Conservation (phyloP, 2,329 filamentous ascomycete genomes). For the Colletotrichum tabaci region DNA sequence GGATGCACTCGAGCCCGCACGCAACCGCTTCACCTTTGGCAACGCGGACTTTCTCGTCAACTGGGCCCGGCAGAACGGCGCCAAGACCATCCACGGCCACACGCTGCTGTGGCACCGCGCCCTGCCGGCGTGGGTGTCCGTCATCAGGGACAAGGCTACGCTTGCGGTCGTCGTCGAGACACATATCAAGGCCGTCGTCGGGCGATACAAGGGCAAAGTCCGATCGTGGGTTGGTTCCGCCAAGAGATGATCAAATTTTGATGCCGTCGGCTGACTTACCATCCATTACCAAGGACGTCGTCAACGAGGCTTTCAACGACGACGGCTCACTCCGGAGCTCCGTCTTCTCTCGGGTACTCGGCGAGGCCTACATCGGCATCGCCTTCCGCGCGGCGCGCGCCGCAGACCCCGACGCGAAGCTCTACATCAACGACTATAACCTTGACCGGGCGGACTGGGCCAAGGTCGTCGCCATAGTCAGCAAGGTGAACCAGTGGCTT, state of each 20-base stretch:
- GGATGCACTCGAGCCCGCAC: conserved; percentile 67
- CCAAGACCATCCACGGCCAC: conserved; percentile 74
- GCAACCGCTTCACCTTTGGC: conserved; percentile 68
- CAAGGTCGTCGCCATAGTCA: conserved; percentile 70
- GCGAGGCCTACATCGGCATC: conserved; percentile 78
- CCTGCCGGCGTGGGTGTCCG: conserved; percentile 71
- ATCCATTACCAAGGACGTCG: conserved; percentile 64
- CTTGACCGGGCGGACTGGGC: conserved; percentile 72
- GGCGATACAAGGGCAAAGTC: conserved; percentile 74
- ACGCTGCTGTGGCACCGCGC: conserved; percentile 76
- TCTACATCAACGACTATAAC: conserved; percentile 85
- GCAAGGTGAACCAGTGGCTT: conserved; percentile 75
- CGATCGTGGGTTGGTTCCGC: conserved; percentile 63
- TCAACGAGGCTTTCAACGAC: conserved; percentile 76
- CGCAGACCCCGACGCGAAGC: conserved; percentile 76
- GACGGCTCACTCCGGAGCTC: conserved; percentile 71
- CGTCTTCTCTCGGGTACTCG: conserved; percentile 78
- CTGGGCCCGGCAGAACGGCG: conserved; percentile 68
- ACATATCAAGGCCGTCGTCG: conserved; percentile 72
- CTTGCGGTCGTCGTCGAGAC: conserved; percentile 71
- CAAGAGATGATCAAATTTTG: too few relatives aligned
- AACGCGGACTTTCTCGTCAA: conserved; percentile 72
- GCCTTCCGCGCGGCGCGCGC: conserved; percentile 78
- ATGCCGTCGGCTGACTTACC: not conserved
- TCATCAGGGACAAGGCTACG: conserved; percentile 65